Evolutionary conservation across 2,329 filamentous ascomycete species (phyloP), one percentile per base, ranked within the genome.

Genomic region (Hypomyces perniciosus): DNA sequence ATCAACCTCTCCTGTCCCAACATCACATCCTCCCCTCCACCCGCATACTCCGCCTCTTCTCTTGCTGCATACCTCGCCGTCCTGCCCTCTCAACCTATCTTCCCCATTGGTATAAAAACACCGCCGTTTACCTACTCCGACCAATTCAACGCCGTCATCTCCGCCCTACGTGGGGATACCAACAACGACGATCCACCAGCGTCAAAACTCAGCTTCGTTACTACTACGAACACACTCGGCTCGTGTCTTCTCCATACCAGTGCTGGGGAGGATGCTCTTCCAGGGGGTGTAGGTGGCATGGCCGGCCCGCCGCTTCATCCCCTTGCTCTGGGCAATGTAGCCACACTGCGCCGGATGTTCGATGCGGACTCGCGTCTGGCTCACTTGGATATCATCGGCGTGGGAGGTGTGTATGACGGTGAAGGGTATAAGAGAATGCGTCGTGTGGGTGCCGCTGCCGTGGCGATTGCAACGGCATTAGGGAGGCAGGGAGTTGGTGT

Each of bases 1-100:
- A 73, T 91, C 60, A 92, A 92, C 62, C 78, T 91, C 30, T 86
- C 81, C 31, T 91, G 88, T 58, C 88, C 88, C 0, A 91, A 92
- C 60, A 90, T 91, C 45, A 74, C 78, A 0, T 70, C 72, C 13
- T 77, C 78, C 43, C 83, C 86, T 1, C 88, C 88, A 1, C 86
- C 87, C 5, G 87, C 87, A 0, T 91, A 90, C 63, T 75, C 79
- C 6, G 65, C 71, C 0, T 56, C 57, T 0, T 70, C 75, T 0
- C 63, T 91, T 3, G 56, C 63, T 0, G 65, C 67, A 5, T 90
- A 88, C 54, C 68, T 91, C 2, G 56, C 58, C 1, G 67, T 69
- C 0, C 66, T 86, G 0, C 66, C 71, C 0, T 38, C 55, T 0
- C 55, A 63, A 3, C 67, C 73, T 5, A 47, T 6, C 6, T 54